Evolutionary conservation across 352 stramenopile species (phyloP).

Genomic region (Phytophthora sansomeana): DNA sequence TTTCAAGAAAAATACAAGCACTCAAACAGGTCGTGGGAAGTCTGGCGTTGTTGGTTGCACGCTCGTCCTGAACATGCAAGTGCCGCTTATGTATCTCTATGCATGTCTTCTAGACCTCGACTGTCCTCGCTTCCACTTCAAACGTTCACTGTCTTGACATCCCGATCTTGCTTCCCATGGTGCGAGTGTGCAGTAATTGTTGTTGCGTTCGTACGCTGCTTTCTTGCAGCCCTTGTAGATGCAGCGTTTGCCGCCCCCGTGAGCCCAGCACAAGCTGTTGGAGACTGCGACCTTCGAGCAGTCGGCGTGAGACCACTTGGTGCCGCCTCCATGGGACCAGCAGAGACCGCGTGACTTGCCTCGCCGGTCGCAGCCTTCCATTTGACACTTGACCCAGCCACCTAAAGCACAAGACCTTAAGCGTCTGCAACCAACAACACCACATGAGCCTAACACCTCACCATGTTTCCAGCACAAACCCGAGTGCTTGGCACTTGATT

Average conservation of each 20-base stretch:
- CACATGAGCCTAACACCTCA: constrained; percentile 1
- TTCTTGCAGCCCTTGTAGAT: constrained; percentile 40
- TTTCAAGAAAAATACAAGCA: constrained; percentile 43
- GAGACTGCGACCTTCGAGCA: constrained; percentile 54
- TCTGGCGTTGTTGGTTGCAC: background rate
- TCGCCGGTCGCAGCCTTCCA: constrained; percentile 45
- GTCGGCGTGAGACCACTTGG: constrained; percentile 29
- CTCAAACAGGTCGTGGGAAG: constrained; percentile 22
- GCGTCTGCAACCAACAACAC: background rate
- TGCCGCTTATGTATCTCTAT: constrained; percentile 12
- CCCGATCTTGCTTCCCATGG: constrained; percentile 14
- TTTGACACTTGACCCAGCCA: constrained; percentile 47
- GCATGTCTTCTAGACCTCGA: background rate
- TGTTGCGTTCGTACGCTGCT: constrained; percentile 46
- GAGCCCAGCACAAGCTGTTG: constrained; percentile 46
- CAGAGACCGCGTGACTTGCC: constrained; percentile 54
- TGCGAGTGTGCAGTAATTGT: constrained; percentile 56
- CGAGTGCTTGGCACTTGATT: constrained; percentile 47
- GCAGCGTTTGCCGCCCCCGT: constrained; percentile 53
- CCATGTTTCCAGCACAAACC: constrained; percentile 52
- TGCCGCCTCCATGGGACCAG: constrained; percentile 56
- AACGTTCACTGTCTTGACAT: background rate
- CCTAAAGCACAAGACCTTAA: constrained; percentile 14
- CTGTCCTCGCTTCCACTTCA: background rate
- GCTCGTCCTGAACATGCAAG: background rate